phyloP scores from a whole-genome alignment of 768 basidiomycete genomes.

The Calvatia gigantea region DNA sequence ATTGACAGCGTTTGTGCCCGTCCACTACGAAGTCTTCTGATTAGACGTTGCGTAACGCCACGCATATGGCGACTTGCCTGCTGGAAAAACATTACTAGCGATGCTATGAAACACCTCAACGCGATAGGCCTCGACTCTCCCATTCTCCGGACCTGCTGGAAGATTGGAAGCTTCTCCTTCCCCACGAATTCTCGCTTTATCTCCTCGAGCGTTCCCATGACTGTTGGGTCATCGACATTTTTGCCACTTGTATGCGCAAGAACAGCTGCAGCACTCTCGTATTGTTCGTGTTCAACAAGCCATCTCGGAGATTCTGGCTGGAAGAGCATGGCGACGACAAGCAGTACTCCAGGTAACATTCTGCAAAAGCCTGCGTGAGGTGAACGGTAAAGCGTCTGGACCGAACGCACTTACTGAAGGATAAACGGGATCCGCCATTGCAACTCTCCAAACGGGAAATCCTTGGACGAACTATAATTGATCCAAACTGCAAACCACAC shows the following conservation, averaged over 20 bases:
- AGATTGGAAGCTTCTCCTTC: constrained; percentile 30
- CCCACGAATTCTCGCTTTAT: constrained; percentile 47
- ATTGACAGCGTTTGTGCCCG: constrained; percentile 52
- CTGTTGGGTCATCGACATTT: constrained; percentile 27
- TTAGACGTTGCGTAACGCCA: neutral
- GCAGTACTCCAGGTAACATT: constrained; percentile 47
- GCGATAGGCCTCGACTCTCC: constrained; percentile 39
- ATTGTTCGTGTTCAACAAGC: constrained; percentile 44
- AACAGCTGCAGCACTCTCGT: constrained; percentile 35
- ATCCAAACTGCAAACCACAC: constrained; percentile 37
- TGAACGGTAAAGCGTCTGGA: too few relatives aligned
- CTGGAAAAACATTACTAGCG: constrained; percentile 44
- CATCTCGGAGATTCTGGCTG: constrained; percentile 58
- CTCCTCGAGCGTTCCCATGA: constrained; percentile 37
- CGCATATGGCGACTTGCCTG: constrained; percentile 17
- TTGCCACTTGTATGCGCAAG: constrained; percentile 34
- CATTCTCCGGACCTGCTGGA: constrained; percentile 38
- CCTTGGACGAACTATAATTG: constrained; percentile 38
- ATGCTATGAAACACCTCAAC: constrained; percentile 41
- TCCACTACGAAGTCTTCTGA: constrained; percentile 30
- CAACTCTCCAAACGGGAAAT: constrained; percentile 32
- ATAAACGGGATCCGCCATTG: constrained; percentile 55
- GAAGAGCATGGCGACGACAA: constrained; percentile 41
- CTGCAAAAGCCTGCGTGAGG: constrained; percentile 13
- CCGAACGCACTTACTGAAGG: constrained; percentile 38